Base-by-base conservation (phyloP, 2,329 filamentous ascomycete species). In the Xylaria arbuscula region DNA sequence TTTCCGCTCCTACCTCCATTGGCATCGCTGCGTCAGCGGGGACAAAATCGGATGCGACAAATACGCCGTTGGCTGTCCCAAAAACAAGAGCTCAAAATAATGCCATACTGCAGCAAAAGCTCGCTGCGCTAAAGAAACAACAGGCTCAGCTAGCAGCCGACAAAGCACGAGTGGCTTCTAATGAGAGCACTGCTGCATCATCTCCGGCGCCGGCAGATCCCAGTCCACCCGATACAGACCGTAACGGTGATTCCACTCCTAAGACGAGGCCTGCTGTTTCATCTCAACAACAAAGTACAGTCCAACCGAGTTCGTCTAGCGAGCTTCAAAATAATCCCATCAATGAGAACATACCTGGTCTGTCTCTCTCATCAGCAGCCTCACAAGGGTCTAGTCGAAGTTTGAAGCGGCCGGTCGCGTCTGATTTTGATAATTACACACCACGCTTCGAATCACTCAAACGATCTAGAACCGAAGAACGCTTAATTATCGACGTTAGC, bases 401-500 rank as follows among this genome's bases (percentile, higher is more conserved):
- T 45, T 59, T 75, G 28, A 92, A 91, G 76, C 86, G 89, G 13
- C 88, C 88, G 40, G 87, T 92, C 48, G 90, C 92, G 13, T 87
- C 91, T 4, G 91, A 94, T 75, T 90, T 92, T 70, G 88, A 92
- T 68, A 86, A 88, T n/a, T 82, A 84, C 22, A 80, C 83, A 0
- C 76, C 80, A 15, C 74, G 76, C 0, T 74, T 77, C 2, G 75
- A 79, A 1, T 76, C 81, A 13, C 74, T 79, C 17, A 92, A 92
- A 73, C 88, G 90, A 57, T 90, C 28, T 85, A 89, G 58, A 86
- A 79, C 76, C 5, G 73, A 78, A 28, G 76, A 79, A 36, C 77
- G 86, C 2, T 87, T 97, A 61, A 87, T 97, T 47, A 97, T 97
- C 72, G 89, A 97, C 72, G 90, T 97, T 47, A 97, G 93, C 76